A percentile compares a stretch with the other conserved stretches of the same genome.
Evolutionary conservation across 352 stramenopile species (phyloP).

Genomic region (Phytophthora fragariae): DNA sequence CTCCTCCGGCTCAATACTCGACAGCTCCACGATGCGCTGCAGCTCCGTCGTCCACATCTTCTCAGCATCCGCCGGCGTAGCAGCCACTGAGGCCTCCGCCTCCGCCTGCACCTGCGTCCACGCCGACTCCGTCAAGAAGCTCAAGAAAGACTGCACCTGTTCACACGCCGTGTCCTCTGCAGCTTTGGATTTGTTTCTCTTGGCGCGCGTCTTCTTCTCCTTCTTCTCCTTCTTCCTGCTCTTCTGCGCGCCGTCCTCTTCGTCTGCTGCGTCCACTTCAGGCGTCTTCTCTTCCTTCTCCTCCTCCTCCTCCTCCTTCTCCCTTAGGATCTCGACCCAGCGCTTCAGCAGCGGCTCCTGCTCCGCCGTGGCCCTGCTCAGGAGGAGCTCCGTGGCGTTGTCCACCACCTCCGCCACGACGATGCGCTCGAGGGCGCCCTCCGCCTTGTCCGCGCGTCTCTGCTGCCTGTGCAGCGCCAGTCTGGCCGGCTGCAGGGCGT

Average conservation of each 20-base stretch:
- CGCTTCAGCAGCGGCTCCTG: slow-evolving; percentile 47
- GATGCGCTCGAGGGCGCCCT: slow-evolving; percentile 44
- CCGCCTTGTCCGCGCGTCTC: slow-evolving; percentile 33
- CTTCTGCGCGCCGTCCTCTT: slow-evolving; percentile 9
- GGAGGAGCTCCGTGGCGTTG: slow-evolving; percentile 69
- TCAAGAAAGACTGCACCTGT: slow-evolving; percentile 59
- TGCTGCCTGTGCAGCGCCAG: slow-evolving; percentile 35
- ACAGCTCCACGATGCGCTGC: slow-evolving; percentile 48
- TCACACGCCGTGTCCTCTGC: slow-evolving; percentile 44
- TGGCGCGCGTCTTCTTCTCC: slow-evolving; percentile 32
- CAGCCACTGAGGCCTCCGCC: neutral
- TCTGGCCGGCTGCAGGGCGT: slow-evolving; percentile 43
- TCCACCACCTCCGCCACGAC: slow-evolving; percentile 69
- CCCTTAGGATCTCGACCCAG: slow-evolving; percentile 54
- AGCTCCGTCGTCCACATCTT: slow-evolving; percentile 44
- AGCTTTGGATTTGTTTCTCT: slow-evolving; percentile 35
- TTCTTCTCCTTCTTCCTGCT: slow-evolving; percentile 43
- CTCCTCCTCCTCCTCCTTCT: slow-evolving; percentile 32
- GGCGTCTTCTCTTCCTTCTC: slow-evolving; percentile 24
- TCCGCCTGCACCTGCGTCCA: slow-evolving; percentile 11
- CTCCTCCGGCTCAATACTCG: slow-evolving; percentile 53
- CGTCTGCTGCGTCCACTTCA: slow-evolving; percentile 5
- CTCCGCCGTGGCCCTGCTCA: slow-evolving; percentile 49
- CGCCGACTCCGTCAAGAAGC: slow-evolving; percentile 53
- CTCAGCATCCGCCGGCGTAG: slow-evolving; percentile 12